A percentile compares a stretch with the other conserved stretches of the same genome.
These are phyloP conservation scores for Plantago elongata DNA, from an alignment of 257 asterid genomes.

Conservation along the genomic window DNA sequence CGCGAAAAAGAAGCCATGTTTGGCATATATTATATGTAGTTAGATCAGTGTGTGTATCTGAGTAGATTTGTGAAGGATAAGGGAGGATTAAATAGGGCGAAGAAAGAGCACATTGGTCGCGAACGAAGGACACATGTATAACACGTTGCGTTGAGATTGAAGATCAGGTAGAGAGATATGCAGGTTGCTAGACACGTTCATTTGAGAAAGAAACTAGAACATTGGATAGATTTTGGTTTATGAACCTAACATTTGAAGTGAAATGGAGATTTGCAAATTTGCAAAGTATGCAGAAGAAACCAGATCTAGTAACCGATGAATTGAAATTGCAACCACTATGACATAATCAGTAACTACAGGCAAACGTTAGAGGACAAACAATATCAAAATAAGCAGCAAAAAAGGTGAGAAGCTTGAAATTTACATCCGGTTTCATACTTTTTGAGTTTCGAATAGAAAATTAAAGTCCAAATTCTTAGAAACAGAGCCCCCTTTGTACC, in stretches of 20 bases:
- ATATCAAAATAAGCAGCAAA: too few species aligned
- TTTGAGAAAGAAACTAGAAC: background rate
- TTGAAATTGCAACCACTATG: background rate
- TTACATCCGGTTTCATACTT: too few species aligned
- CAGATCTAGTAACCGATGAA: background rate
- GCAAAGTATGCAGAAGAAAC: slow-evolving; percentile 4
- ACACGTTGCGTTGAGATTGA: slow-evolving; percentile 5
- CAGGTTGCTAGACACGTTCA: slow-evolving; percentile 6
- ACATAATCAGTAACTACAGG: background rate
- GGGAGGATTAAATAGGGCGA: slow-evolving; percentile 5
- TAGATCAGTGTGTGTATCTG: background rate
- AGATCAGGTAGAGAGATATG: background rate
- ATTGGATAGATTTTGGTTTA: background rate
- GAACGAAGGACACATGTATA: slow-evolving; percentile 10
- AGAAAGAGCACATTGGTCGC: background rate
- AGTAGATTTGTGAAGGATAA: slow-evolving; percentile 3
- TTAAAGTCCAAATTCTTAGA: too few species aligned
- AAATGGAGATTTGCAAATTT: background rate
- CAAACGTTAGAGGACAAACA: too few species aligned
- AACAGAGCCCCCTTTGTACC: too few species aligned
- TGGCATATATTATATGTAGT: too few species aligned
- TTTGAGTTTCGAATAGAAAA: too few species aligned
- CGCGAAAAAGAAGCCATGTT: slow-evolving; percentile 16
- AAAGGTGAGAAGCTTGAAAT: too few species aligned
- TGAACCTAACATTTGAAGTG: background rate